Evolutionary conservation across 2,329 filamentous ascomycete species (phyloP).

Genomic region (Cordyceps tenuipes): DNA sequence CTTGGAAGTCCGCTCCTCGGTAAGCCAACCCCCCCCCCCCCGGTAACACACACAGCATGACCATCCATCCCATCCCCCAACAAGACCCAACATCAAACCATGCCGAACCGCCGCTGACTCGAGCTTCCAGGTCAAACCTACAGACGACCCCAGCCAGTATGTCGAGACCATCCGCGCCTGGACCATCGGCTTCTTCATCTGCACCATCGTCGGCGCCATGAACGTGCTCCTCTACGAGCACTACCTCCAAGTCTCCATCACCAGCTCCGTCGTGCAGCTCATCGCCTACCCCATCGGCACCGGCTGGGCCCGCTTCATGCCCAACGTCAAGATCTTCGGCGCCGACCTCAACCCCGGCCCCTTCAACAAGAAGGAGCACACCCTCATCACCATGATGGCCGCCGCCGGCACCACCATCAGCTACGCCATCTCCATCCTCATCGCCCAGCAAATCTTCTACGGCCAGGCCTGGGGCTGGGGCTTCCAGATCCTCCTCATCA

Average conservation of each 20-base stretch:
- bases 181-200: conserved; percentile 47
- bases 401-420: conserved; percentile 26
- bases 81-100: not conserved
- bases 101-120: not conserved
- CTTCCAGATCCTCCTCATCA: conserved; percentile 50
- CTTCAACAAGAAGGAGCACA: conserved; percentile 39
- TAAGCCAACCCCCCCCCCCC: not conserved
- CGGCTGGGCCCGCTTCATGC: conserved; percentile 25
- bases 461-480: conserved; percentile 45
- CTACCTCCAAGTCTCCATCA: conserved; percentile 20
- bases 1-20: conserved; percentile 32
- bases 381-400: conserved; percentile 39
- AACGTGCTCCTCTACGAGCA: conserved; percentile 36
- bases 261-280: conserved; percentile 37
- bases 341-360: conserved; percentile 31
- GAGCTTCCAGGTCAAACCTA: conserved; percentile 1
- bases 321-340: conserved; percentile 22
- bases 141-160: not conserved
- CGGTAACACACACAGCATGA: no score
- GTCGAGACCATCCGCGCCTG: conserved; percentile 53
- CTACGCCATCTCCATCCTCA: conserved; percentile 33
- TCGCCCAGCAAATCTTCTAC: conserved; percentile 39
- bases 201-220: conserved; percentile 47
- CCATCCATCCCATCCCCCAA: no score
- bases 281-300: conserved; percentile 27